Evolutionary conservation across 306 rosid species (phyloP).

Genomic region (Prunus mume): DNA sequence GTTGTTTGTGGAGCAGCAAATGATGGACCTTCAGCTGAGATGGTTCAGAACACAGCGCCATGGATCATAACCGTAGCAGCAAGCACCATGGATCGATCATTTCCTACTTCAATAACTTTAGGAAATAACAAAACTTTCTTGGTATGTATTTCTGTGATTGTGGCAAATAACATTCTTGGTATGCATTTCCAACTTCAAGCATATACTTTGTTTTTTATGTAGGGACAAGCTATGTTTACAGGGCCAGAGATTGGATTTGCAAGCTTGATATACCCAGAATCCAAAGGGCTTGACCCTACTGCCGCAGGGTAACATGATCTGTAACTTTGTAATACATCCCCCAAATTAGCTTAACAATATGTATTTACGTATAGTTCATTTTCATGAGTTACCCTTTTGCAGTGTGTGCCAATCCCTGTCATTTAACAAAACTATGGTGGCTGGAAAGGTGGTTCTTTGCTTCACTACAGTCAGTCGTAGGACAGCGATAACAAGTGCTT

Average conservation of each 20-base stretch:
- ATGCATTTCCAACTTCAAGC: not conserved
- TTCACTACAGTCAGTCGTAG: slow-evolving; percentile 13
- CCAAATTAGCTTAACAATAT: not conserved
- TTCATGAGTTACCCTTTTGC: not conserved
- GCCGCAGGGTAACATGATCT: slow-evolving; percentile 10
- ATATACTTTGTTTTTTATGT: not conserved
- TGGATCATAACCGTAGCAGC: slow-evolving; percentile 50
- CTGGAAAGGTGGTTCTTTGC: slow-evolving; percentile 39
- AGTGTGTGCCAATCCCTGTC: slow-evolving; percentile 34
- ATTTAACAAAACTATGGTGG: slow-evolving; percentile 24
- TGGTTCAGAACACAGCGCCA: slow-evolving; percentile 35
- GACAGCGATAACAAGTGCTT: slow-evolving; percentile 7
- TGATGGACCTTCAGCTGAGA: slow-evolving; percentile 37
- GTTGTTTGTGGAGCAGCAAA: slow-evolving; percentile 41
- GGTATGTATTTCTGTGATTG: slow-evolving; percentile 22
- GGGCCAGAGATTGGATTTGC: slow-evolving; percentile 31
- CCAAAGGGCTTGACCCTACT: not conserved
- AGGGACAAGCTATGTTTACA: slow-evolving; percentile 33
- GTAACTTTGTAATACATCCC: not conserved
- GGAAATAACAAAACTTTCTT: slow-evolving; percentile 42
- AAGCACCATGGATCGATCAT: slow-evolving; percentile 39
- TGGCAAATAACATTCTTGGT: not conserved
- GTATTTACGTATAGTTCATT: not conserved
- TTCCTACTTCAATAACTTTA: slow-evolving; percentile 39
- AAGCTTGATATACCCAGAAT: slow-evolving; percentile 40